phyloP scores from a whole-genome alignment of 257 asterid genomes.

The Salvia miltiorrhiza region DNA sequence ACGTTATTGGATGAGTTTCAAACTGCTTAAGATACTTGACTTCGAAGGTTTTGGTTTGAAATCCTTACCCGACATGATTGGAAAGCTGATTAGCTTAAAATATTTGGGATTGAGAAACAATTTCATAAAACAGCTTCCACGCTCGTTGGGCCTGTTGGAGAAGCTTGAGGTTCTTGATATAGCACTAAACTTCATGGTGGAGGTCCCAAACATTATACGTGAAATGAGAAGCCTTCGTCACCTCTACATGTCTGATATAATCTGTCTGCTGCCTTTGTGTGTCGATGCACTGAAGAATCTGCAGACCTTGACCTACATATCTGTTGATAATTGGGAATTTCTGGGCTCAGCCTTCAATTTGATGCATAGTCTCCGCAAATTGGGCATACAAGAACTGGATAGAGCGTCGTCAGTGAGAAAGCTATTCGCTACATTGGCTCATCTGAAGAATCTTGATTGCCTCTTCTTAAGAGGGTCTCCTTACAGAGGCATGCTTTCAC shows the following conservation, averaged over 20 bases:
- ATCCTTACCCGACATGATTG: background rate
- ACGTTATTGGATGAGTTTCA: constrained; percentile 6
- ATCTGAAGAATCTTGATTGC: constrained; percentile 12
- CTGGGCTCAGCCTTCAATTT: too few species aligned
- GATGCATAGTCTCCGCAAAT: constrained; percentile 3
- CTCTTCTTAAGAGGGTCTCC: background rate
- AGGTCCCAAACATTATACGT: too few species aligned
- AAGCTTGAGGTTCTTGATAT: constrained; percentile 14
- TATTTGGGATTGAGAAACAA: constrained; percentile 17
- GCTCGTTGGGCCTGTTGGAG: constrained; percentile 4
- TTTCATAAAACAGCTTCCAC: background rate
- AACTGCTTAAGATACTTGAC: constrained; percentile 14
- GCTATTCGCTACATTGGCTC: background rate
- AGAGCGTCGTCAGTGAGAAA: background rate
- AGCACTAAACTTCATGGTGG: too few species aligned
- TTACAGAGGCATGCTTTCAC: background rate
- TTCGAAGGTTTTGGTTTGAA: constrained; percentile 3
- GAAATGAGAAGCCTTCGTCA: too few species aligned
- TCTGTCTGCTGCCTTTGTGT: too few species aligned
- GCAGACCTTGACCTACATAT: too few species aligned
- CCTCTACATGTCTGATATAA: too few species aligned
- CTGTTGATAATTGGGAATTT: too few species aligned
- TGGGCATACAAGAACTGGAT: background rate
- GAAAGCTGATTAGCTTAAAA: background rate
- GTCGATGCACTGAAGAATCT: too few species aligned